Percentiles rank a stretch among this genome's conserved stretches.
Conservation (phyloP, 768 basidiomycete genomes). For the Tricholoma matsutake region DNA sequence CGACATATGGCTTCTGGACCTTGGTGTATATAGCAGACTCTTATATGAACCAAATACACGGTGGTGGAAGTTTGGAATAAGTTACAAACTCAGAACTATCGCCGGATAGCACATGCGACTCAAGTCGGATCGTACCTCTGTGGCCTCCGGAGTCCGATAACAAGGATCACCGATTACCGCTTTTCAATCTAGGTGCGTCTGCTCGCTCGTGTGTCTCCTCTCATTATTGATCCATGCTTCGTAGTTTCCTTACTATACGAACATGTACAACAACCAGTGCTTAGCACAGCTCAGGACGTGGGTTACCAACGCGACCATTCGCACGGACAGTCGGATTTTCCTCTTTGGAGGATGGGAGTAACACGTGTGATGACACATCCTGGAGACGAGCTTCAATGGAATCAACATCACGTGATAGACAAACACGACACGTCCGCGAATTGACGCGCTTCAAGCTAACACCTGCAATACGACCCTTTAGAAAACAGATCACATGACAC, state of each 20-base stretch:
- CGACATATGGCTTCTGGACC: slow-evolving; percentile 83
- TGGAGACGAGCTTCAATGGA: too few species aligned
- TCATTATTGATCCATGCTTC: background rate
- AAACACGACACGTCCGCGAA: too few species aligned
- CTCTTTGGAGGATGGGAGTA: slow-evolving; percentile 87
- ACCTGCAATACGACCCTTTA: too few species aligned
- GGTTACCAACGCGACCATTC: slow-evolving; percentile 80
- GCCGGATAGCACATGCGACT: slow-evolving; percentile 81
- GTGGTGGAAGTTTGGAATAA: slow-evolving; percentile 47
- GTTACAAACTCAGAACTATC: slow-evolving; percentile 45
- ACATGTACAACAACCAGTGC: slow-evolving; percentile 52
- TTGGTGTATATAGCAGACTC: slow-evolving; percentile 52
- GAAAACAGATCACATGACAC: too few species aligned
- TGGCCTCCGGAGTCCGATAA: slow-evolving; percentile 88
- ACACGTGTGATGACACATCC: slow-evolving; percentile 79
- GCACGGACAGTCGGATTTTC: slow-evolving; percentile 83
- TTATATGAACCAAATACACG: slow-evolving; percentile 33
- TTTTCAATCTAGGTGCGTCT: slow-evolving; percentile 80
- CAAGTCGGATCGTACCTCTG: slow-evolving; percentile 92
- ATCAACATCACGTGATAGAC: too few species aligned
- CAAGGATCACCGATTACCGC: slow-evolving; percentile 70
- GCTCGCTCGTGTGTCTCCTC: background rate
- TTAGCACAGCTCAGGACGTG: slow-evolving; percentile 65
- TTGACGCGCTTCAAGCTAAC: too few species aligned
- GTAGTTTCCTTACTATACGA: slow-evolving; percentile 86